Base-by-base conservation (phyloP, 179 eudicot species). In the Spinacia oleracea region DNA sequence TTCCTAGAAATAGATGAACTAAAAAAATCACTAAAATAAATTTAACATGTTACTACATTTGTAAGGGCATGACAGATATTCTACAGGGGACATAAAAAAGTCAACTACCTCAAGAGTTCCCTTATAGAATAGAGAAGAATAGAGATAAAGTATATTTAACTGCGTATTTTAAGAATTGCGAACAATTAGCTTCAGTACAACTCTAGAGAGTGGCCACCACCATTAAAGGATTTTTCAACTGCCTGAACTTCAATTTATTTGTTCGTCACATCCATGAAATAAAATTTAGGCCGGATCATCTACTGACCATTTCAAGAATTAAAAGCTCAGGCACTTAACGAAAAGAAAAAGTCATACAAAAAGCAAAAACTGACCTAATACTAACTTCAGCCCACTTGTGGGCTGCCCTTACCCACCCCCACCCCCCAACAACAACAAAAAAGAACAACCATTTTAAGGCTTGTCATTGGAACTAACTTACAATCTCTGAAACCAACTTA, bases 261-360 rank as follows among this genome's bases (percentile, higher is more conserved):
- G 48, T 32, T 20, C 78, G 64, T 21, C 21, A 27, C 46, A 45
- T 40, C 29, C 59, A 27, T 20, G 59, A n/a, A 75, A 20, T 0
- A 38, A 38, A 38, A 38, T 40, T 16, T 62, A 29, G 12, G 16
- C 18, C 64, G 21, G 27, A 51, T 51, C 79, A 51, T 38, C 20
- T 40, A n/a, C 55, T 77, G 67, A 77, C 48, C 27, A 27, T 53
- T 38, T 59, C n/a, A 40, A 68, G 32, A 51, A 45, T 66, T 53
- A 35, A 67, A 67, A 27, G 64, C 50, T 40, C 31, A 27, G 38
- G 32, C 42, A 56, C 12, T 40, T 11, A 16, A 40, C 48, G 23
- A 38, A 5, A 8, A 2, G 40, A 23, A n/a, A 67, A 9, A 6
- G 50, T 35, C 20, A 50, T 31, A 45, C 0, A 71, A 45, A 27